Evolutionary conservation across 2,329 filamentous ascomycete genomes (phyloP), one percentile per base, ranked within the genome.

Genomic region (Diaporthe capsici): DNA sequence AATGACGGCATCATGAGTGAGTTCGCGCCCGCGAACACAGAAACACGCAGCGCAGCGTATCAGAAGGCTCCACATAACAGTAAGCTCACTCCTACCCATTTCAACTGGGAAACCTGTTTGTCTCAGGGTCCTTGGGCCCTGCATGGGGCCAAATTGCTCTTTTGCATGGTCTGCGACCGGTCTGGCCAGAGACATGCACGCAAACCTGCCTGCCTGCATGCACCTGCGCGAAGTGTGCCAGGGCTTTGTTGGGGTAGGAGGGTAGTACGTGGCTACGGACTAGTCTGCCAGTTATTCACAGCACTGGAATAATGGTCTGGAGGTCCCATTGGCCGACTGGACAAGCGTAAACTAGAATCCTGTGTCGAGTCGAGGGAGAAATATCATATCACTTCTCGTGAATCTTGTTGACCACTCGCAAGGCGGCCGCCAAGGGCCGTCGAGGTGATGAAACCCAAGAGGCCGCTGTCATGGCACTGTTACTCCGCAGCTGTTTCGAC

Each of bases 401-500:
- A 51, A n/a, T 73, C 58, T 65, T n/a, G 25, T 44, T n/a, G 47
- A 68, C 65, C 71, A 73, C 57, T 63, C 60, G 58, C 71, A 55
- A 31, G 58, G 58, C 51, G 49, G 58, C 58, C 28, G 57, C 71
- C 55, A 73, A 63, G 65, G 42, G 22, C 31, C 9, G 42, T 34
- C 10, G 44, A 31, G 42, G 44, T 58, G 57, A 72, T 61, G 71
- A 58, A 63, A 72, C 71, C n/a, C 71, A 49, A 20, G 34, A 53
- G 39, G 28, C 42, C 47, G 71, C 28, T 42, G 58, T 63, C 37
- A 34, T 65, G 71, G n/a, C 34, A 53, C 22, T 17, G 42, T 55
- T 53, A 53, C 65, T 68, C 65, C 65, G 65, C 47, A 73, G 47
- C 34, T 55, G 58, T 73, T 42, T 73, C 25, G 42, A 63, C 44